Evolutionary conservation across 1,139 yeast genomes (phyloP), one percentile per base, ranked within the genome.

Genomic region (Candida sanyaensis): DNA sequence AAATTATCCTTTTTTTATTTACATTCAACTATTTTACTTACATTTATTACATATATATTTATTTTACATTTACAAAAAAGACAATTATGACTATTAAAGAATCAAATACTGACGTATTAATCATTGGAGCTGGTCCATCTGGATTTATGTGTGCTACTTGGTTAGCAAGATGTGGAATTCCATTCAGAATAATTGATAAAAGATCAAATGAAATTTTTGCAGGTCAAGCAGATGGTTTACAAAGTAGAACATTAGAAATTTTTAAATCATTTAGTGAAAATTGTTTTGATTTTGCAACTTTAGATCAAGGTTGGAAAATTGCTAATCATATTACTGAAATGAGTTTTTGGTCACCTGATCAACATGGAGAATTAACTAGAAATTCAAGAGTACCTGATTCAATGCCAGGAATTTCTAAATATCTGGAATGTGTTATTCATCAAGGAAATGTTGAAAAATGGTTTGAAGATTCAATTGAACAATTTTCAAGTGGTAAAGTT

Each of bases 91-190:
- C 48, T 32, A 48, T 48, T 21, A 62, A 53, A 46, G 57, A 56
- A 46, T 59, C 68, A 4, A 52, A 62, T 31, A 60, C 63, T n/a
- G 73, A 68, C 50, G 73, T 68, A 11, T 56, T 68, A 31, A 64
- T 68, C 29, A 59, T 68, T 39, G 73, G 73, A 17, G 73, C 73
- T 29, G 73, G 73, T 30, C 73, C 73, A 5, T 67, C 73, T 9
- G 73, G 69, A 10, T 55, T 53, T 42, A 63, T 63, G 67, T 60
- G 63, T 39, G 67, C 68, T 23, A 55, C 56, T 36, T 63, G 67
- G 65, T 58, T 62, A 47, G 66, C 66, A 10, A 57, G 73, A 32
- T 55, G 67, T 24, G 73, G 73, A 24, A 53, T 59, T 21, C 55
- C 64, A 12, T 59, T 58, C 49, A 55, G 69, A 23, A 62, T 68